These are phyloP conservation scores for Prunus fruticosa DNA, from an alignment of 306 rosid species.

Conservation along the genomic window DNA sequence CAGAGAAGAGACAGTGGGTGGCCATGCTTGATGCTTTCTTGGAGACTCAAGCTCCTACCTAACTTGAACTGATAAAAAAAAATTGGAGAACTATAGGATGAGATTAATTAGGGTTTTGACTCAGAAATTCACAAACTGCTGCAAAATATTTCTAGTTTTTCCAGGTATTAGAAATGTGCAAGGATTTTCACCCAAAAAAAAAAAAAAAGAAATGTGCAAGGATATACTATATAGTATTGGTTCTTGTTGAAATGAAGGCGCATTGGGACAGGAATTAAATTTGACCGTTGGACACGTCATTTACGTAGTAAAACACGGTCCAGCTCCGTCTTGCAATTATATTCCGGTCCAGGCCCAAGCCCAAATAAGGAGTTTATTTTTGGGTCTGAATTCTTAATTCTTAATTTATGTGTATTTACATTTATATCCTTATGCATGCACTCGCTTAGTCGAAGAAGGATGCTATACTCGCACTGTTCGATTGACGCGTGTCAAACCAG, in stretches of 20 bases:
- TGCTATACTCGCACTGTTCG: not conserved
- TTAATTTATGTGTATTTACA: not conserved
- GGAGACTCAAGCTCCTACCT: not conserved
- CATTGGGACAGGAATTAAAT: too few species aligned
- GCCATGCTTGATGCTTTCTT: conserved; percentile 32
- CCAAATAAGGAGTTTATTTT: not conserved
- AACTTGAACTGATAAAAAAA: not conserved
- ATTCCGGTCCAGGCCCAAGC: not conserved
- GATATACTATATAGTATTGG: not conserved
- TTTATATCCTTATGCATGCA: not conserved
- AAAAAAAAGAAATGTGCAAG: not conserved
- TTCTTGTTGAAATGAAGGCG: not conserved
- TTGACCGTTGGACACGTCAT: not conserved
- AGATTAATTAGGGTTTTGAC: not conserved
- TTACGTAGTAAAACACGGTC: not conserved
- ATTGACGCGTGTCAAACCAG: not conserved
- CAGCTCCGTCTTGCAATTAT: not conserved
- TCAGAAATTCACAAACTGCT: not conserved
- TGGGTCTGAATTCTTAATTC: not conserved
- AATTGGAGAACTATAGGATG: not conserved
- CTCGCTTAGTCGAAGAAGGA: not conserved
- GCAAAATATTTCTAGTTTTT: not conserved
- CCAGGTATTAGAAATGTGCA: not conserved
- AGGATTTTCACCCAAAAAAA: too few species aligned
- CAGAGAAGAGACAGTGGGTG: conserved; percentile 18